phyloP scores from a whole-genome alignment of 129 eudicot genomes.

The Lactuca saligna region DNA sequence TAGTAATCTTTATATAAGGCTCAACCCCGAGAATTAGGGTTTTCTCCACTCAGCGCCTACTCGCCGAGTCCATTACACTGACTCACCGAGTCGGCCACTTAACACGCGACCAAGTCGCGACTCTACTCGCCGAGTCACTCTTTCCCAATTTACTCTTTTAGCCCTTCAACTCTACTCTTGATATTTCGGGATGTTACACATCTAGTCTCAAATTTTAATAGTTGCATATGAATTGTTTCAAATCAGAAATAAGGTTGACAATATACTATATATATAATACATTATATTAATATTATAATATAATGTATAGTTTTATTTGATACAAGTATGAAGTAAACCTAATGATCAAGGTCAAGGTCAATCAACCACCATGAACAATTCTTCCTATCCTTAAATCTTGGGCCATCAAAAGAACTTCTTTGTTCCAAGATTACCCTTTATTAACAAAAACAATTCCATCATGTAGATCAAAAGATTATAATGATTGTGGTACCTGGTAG shows the following conservation, averaged over 20 bases:
- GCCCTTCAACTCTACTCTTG: no score
- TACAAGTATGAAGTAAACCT: slow-evolving; percentile 41
- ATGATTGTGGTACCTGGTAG: slow-evolving; percentile 64
- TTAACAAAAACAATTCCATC: not conserved
- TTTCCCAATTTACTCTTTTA: no score
- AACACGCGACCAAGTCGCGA: no score
- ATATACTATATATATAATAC: no score
- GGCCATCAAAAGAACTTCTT: slow-evolving; percentile 94
- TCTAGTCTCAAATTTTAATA: slow-evolving; percentile 89
- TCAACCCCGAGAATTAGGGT: no score
- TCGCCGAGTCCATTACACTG: no score
- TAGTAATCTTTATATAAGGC: no score
- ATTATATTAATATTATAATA: no score
- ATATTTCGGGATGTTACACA: no score
- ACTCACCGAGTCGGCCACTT: no score
- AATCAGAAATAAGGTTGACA: slow-evolving; percentile 16
- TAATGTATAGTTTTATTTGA: not conserved
- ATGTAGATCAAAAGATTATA: not conserved
- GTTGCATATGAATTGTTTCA: slow-evolving; percentile 92
- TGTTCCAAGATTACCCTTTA: slow-evolving; percentile 24
- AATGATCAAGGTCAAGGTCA: slow-evolving; percentile 84
- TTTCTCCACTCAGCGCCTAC: no score
- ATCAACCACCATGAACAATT: slow-evolving; percentile 94
- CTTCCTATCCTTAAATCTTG: slow-evolving; percentile 73
- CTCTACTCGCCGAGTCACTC: no score